Evolutionary conservation across 1,284 basidiomycete species (phyloP).

Genomic region (Malassezia yamatoensis): DNA sequence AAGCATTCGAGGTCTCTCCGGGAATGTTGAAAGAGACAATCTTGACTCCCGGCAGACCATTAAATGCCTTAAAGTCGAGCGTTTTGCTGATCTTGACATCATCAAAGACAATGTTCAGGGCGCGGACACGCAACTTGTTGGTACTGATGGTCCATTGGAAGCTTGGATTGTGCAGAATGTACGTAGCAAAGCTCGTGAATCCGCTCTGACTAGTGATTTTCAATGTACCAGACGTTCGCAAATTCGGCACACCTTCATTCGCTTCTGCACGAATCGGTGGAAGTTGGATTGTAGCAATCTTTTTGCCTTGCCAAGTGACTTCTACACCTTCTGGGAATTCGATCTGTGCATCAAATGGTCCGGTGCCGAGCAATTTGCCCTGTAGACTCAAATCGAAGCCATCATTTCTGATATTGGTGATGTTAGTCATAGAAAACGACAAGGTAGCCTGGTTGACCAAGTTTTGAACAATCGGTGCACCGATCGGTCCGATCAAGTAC

Average conservation of each 20-base stretch:
- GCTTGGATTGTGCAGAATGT: constrained; percentile 58
- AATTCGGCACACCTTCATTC: constrained; percentile 60
- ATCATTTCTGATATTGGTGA: constrained; percentile 53
- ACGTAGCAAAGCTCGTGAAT: constrained; percentile 62
- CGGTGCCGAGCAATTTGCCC: constrained; percentile 29
- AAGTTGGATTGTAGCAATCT: constrained; percentile 60
- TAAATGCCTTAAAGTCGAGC: constrained; percentile 63
- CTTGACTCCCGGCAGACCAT: constrained; percentile 55
- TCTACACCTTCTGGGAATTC: constrained; percentile 49
- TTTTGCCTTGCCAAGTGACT: constrained; percentile 59
- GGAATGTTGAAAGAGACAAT: constrained; percentile 57
- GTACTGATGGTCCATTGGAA: constrained; percentile 67
- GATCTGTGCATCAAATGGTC: constrained; percentile 53
- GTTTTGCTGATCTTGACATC: constrained; percentile 59
- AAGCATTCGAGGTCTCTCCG: constrained; percentile 60
- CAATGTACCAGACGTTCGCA: constrained; percentile 50
- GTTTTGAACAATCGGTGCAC: constrained; percentile 57
- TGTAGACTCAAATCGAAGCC: constrained; percentile 49
- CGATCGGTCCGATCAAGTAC: constrained; percentile 58
- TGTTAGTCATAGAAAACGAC: constrained; percentile 57
- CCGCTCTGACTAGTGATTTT: constrained; percentile 41
- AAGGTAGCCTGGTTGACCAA: constrained; percentile 59
- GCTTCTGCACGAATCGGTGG: constrained; percentile 63
- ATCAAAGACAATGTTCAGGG: constrained; percentile 63
- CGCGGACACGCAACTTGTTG: constrained; percentile 56